Percentiles rank a stretch among this genome's conserved stretches.
phyloP scores from a whole-genome alignment of 768 basidiomycete species.

The Xerocomellus amylosporus region DNA sequence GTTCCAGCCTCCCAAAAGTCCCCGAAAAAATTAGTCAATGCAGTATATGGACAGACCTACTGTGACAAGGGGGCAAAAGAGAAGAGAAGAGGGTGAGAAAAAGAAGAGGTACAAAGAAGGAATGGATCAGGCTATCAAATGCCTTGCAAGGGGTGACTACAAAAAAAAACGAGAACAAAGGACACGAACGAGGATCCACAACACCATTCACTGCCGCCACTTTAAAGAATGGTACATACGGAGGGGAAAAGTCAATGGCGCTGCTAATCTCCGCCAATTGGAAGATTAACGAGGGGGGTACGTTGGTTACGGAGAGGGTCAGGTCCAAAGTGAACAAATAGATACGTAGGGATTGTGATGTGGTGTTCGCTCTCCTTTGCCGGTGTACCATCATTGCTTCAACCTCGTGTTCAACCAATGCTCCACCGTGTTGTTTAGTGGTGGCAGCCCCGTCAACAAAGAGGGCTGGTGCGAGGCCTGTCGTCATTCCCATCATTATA shows the following conservation, averaged over 20 bases:
- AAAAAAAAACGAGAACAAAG: neutral
- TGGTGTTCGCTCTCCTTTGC: constrained; percentile 22
- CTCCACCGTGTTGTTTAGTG: constrained; percentile 15
- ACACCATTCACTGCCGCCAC: constrained; percentile 2
- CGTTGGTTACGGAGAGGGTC: constrained; percentile 15
- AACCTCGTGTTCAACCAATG: constrained; percentile 10
- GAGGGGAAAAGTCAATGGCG: constrained; percentile 5
- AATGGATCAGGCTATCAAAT: constrained; percentile 8
- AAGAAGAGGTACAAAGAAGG: constrained; percentile 1
- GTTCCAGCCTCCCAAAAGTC: neutral
- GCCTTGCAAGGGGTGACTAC: neutral
- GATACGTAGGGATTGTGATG: constrained; percentile 31
- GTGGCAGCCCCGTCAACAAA: constrained; percentile 8
- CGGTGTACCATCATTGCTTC: constrained; percentile 22
- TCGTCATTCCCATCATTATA: constrained; percentile 19
- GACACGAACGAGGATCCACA: constrained; percentile 1
- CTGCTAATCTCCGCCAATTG: constrained; percentile 6
- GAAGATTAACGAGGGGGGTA: constrained; percentile 18
- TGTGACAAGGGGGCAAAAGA: constrained; percentile 11
- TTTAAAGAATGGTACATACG: neutral
- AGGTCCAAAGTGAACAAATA: constrained; percentile 32
- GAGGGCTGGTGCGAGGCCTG: constrained; percentile 11
- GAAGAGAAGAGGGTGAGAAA: neutral
- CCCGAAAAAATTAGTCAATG: constrained; percentile 21
- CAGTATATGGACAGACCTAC: constrained; percentile 25